These are phyloP conservation scores for Phytophthora cryptogea DNA, from an alignment of 352 stramenopile species.

Conservation along the genomic window DNA sequence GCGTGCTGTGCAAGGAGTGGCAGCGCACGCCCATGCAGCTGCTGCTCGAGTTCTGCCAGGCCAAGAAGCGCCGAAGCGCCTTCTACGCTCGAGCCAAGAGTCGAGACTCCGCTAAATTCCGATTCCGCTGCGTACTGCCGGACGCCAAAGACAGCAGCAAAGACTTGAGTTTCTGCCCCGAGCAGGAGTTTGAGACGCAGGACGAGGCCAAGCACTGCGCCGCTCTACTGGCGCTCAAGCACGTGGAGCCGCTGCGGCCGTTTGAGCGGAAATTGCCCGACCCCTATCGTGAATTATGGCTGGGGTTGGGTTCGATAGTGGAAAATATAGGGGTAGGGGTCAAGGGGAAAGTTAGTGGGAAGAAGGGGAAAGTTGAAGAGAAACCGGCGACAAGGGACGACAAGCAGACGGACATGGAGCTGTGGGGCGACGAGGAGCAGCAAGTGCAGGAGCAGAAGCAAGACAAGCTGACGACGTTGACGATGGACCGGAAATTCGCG, in stretches of 20 bases:
- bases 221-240: conserved; percentile 93
- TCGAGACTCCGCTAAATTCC: conserved; percentile 33
- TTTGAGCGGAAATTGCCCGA: conserved; percentile 97
- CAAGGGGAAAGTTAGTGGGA: conserved; percentile 2
- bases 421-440: conserved; percentile 5
- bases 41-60: conserved; percentile 93
- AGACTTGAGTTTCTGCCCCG: conserved; percentile 92
- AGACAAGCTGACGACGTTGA: conserved; percentile 44
- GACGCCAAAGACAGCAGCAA: conserved; percentile 94
- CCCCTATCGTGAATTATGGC: conserved; percentile 95
- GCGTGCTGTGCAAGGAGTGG: conserved; percentile 93
- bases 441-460: conserved; percentile 27
- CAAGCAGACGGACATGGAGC: conserved; percentile 12
- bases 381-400: conserved; percentile 2
- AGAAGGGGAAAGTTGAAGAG: conserved; percentile 13
- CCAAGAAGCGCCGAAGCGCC: conserved; percentile 87
- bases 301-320: conserved; percentile 41
- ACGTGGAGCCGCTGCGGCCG: conserved; percentile 93
- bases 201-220: conserved; percentile 93
- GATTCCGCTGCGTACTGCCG: conserved; percentile 87
- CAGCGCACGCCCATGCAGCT: conserved; percentile 94
- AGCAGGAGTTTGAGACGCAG: conserved; percentile 75
- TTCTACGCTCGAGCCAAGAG: conserved; percentile 65
- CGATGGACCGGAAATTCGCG: conserved; percentile 76
- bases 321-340: background rate